phyloP scores from a whole-genome alignment of 495 filamentous ascomycete genomes.

The Talaromyces wortmannii region DNA sequence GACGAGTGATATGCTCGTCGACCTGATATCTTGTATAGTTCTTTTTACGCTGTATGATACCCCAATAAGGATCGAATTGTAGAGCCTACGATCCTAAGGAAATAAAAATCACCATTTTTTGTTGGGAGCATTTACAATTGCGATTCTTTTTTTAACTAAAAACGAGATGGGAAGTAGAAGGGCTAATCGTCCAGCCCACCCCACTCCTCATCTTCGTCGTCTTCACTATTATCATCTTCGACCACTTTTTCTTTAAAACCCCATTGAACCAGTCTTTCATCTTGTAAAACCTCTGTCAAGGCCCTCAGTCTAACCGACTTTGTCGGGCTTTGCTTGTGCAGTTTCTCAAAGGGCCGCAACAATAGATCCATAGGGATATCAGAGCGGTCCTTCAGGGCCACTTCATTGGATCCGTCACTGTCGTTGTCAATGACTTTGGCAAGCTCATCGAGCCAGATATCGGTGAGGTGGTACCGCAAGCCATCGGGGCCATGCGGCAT shows the following conservation, averaged over 20 bases:
- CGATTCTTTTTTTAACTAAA: too few relatives aligned
- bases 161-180: not conserved
- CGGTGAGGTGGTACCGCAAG: constrained; percentile 77
- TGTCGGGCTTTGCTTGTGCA: constrained; percentile 49
- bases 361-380: constrained; percentile 44
- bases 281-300: constrained; percentile 57
- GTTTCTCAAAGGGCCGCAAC: constrained; percentile 51
- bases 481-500: constrained; percentile 63
- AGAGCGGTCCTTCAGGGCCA: constrained; percentile 8
- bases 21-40: not conserved
- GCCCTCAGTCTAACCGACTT: constrained; percentile 69
- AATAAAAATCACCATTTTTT: not conserved
- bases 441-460: constrained; percentile 86
- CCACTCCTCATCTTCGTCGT: constrained; percentile 51
- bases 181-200: constrained; percentile 62
- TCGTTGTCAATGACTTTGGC: constrained; percentile 51
- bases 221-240: constrained; percentile 12
- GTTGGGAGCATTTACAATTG: too few relatives aligned
- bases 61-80: not conserved
- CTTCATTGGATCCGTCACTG: not conserved
- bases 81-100: not conserved
- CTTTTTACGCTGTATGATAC: not conserved
- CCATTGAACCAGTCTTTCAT: constrained; percentile 64
- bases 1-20: not conserved
- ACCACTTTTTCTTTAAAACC: constrained; percentile 33